Conservation (phyloP, 345 rosid species). For the Geranium brycei region DNA sequence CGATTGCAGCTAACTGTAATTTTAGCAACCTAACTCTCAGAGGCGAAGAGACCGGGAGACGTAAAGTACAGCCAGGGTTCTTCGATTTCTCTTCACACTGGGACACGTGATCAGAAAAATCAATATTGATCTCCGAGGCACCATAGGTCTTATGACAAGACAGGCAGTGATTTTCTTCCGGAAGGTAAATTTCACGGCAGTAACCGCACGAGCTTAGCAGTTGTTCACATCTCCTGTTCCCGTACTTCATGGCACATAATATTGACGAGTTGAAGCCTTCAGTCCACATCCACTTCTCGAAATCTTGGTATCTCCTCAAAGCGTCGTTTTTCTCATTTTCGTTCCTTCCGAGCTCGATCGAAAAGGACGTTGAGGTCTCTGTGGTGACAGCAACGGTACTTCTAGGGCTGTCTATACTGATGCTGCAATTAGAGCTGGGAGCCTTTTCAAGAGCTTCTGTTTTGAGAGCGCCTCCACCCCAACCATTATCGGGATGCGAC, state of each 20-base stretch:
- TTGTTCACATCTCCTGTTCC: slow-evolving; percentile 39
- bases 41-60: slow-evolving; percentile 31
- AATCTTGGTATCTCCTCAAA: slow-evolving; percentile 53
- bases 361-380: slow-evolving; percentile 50
- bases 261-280: slow-evolving; percentile 29
- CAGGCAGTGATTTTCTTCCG: slow-evolving; percentile 31
- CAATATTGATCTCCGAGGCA: slow-evolving; percentile 16
- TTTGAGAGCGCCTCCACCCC: slow-evolving; percentile 14
- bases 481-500: slow-evolving; percentile 1
- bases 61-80: slow-evolving; percentile 11
- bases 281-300: slow-evolving; percentile 76
- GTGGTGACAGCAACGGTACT: slow-evolving; percentile 19
- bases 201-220: slow-evolving; percentile 37
- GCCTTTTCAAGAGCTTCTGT: slow-evolving; percentile 17
- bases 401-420: slow-evolving; percentile 22
- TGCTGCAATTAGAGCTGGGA: slow-evolving; percentile 9
- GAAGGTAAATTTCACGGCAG: slow-evolving; percentile 39
- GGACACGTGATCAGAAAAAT: slow-evolving; percentile 37
- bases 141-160: slow-evolving; percentile 33
- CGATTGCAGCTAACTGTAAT: slow-evolving; percentile 45
- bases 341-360: slow-evolving; percentile 45
- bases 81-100: slow-evolving; percentile 18
- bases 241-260: slow-evolving; percentile 41
- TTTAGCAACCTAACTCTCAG: slow-evolving; percentile 49
- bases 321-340: slow-evolving; percentile 26